phyloP scores from a whole-genome alignment of 2,329 filamentous ascomycete genomes.

The Fusarium paranaense region DNA sequence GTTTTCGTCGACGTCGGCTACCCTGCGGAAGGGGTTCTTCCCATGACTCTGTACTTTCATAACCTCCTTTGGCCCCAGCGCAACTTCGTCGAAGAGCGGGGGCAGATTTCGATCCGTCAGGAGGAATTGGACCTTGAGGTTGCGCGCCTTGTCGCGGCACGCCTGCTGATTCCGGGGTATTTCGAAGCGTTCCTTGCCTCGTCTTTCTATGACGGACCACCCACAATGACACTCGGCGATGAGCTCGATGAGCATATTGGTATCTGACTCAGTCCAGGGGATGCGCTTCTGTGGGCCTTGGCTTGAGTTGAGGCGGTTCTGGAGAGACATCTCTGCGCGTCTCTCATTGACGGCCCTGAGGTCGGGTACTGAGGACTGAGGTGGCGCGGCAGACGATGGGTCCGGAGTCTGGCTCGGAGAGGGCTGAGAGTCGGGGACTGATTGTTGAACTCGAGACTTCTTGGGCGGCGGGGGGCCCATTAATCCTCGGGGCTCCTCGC shows the following conservation, averaged over 20 bases:
- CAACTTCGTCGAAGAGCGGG: constrained; percentile 61
- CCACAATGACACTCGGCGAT: constrained; percentile 47
- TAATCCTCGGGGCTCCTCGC: constrained; percentile 29
- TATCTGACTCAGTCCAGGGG: constrained; percentile 58
- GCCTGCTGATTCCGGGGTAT: constrained; percentile 64
- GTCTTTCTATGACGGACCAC: constrained; percentile 51
- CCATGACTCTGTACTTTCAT: constrained; percentile 53
- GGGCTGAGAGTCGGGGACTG: constrained; percentile 6
- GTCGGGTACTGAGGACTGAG: constrained; percentile 6
- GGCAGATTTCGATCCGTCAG: constrained; percentile 59
- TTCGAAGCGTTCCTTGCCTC: constrained; percentile 53
- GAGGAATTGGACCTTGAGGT: constrained; percentile 65
- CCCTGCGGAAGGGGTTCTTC: constrained; percentile 63
- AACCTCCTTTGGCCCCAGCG: constrained; percentile 63
- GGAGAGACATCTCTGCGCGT: constrained; percentile 34
- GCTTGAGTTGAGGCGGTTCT: constrained; percentile 39
- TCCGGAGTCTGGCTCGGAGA: constrained; percentile 4
- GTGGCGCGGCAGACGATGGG: background rate
- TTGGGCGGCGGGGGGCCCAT: constrained; percentile 27
- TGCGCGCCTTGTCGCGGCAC: constrained; percentile 68
- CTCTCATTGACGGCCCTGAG: constrained; percentile 45
- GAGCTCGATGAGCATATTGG: constrained; percentile 54
- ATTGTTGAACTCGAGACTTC: constrained; percentile 12
- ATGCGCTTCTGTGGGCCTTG: constrained; percentile 42
- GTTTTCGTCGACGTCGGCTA: constrained; percentile 57